These are phyloP conservation scores for Phytophthora litchii DNA, from an alignment of 352 stramenopile genomes.

Conservation along the genomic window DNA sequence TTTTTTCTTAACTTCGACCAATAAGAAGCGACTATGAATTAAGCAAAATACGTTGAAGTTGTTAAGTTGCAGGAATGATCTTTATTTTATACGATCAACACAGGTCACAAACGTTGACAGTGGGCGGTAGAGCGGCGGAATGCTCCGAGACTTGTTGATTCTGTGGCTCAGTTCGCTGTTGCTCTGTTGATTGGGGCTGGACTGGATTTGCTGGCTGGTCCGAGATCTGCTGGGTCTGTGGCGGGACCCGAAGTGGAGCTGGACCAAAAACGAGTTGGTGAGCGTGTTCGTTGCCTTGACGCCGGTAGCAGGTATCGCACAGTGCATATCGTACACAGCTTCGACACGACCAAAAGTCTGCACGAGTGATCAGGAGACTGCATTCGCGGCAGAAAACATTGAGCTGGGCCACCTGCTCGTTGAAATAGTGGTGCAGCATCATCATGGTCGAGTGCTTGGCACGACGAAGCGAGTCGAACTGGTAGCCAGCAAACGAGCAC, in stretches of 20 bases:
- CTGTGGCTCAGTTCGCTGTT: constrained; percentile 2
- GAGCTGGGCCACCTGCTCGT: constrained; percentile 67
- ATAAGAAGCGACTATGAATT: constrained; percentile 13
- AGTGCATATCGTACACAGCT: constrained; percentile 63
- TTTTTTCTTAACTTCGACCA: constrained; percentile 15
- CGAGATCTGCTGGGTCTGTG: constrained; percentile 5
- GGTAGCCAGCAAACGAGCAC: constrained; percentile 74
- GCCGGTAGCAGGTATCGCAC: constrained; percentile 73
- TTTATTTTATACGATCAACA: constrained; percentile 35
- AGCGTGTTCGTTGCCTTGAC: constrained; percentile 45
- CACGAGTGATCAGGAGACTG: constrained; percentile 78
- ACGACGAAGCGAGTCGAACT: constrained; percentile 88
- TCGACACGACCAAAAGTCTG: constrained; percentile 66
- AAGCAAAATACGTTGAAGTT: neutral
- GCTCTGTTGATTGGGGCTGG: constrained; percentile 1
- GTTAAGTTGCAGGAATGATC: constrained; percentile 15
- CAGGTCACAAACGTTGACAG: constrained; percentile 33
- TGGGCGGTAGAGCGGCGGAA: neutral
- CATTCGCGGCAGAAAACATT: constrained; percentile 84
- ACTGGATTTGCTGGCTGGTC: constrained; percentile 9
- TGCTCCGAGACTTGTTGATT: neutral
- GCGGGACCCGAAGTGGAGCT: constrained; percentile 12
- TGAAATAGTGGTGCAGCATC: constrained; percentile 90
- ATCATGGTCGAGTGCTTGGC: constrained; percentile 93
- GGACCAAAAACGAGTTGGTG: constrained; percentile 58